A percentile compares a stretch with the other conserved stretches of the same genome.
These are phyloP conservation scores for Heterobasidion occidentale DNA, from an alignment of 1,284 basidiomycete species.

Conservation along the genomic window DNA sequence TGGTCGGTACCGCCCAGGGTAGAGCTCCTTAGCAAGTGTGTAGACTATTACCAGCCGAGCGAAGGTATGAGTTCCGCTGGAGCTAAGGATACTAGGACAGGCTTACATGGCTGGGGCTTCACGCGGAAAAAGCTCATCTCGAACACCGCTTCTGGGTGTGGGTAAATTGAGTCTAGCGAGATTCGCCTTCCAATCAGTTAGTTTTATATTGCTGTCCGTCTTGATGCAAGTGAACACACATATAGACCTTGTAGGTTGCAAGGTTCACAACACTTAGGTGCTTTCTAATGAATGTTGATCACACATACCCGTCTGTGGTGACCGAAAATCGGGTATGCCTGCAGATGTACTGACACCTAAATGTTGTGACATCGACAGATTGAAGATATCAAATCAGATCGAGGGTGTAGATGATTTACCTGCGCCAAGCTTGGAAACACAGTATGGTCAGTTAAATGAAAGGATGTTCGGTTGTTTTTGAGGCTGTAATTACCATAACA, in stretches of 20 bases:
- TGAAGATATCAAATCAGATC: background rate
- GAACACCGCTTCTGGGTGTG: conserved; percentile 78
- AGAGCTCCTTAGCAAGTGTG: conserved; percentile 84
- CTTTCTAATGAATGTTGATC: too few relatives aligned
- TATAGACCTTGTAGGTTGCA: background rate
- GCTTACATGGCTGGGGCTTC: conserved; percentile 68
- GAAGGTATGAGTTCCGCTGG: background rate
- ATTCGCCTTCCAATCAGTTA: conserved; percentile 46
- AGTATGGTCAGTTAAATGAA: background rate
- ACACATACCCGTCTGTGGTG: conserved; percentile 59
- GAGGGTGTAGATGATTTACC: conserved; percentile 9
- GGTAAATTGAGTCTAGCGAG: conserved; percentile 64
- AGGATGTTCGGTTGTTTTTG: background rate
- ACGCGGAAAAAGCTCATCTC: conserved; percentile 67
- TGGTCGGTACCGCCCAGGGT: conserved; percentile 81
- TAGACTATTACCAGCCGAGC: conserved; percentile 45
- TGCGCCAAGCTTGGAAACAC: conserved; percentile 16
- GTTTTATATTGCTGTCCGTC: background rate
- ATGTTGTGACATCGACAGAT: background rate
- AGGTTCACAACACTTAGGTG: background rate
- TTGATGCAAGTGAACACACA: background rate
- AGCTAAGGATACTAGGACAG: background rate
- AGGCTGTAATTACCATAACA: conserved; percentile 52
- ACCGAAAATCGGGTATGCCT: conserved; percentile 77
- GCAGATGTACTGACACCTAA: conserved; percentile 71